These are phyloP conservation scores for Tylopilus sp. DNA, from an alignment of 768 basidiomycete species.

Conservation along the genomic window DNA sequence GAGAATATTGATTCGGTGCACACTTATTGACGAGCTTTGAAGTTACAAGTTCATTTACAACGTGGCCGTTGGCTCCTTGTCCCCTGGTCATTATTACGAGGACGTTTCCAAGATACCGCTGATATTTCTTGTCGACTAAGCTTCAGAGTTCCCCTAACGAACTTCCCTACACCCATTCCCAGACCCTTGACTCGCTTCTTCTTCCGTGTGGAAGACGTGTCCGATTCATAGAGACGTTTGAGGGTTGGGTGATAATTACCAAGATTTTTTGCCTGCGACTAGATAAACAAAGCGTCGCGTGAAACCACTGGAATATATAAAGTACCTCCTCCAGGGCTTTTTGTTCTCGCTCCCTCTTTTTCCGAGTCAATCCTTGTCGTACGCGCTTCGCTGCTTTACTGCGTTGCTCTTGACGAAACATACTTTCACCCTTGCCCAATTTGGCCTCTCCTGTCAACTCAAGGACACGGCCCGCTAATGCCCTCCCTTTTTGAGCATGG, in stretches of 20 bases:
- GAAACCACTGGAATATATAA: not conserved
- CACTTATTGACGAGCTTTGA: not conserved
- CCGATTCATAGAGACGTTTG: constrained; percentile 59
- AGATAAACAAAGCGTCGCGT: constrained; percentile 4
- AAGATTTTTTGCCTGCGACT: constrained; percentile 67
- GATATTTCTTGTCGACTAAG: constrained; percentile 61
- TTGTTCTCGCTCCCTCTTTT: constrained; percentile 53
- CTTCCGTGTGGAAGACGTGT: constrained; percentile 21
- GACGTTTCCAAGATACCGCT: constrained; percentile 19
- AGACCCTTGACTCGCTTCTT: constrained; percentile 63
- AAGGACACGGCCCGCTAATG: constrained; percentile 71
- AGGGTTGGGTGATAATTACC: constrained; percentile 83
- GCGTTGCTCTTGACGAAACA: constrained; percentile 57
- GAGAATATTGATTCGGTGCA: constrained; percentile 3
- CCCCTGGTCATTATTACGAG: not conserved
- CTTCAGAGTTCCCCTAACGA: constrained; percentile 63
- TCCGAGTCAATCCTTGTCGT: constrained; percentile 63
- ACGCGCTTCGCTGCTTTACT: constrained; percentile 70
- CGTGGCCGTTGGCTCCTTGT: constrained; percentile 2
- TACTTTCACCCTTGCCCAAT: constrained; percentile 71
- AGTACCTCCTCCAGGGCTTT: constrained; percentile 67
- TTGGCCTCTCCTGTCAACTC: constrained; percentile 67
- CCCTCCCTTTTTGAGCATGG: constrained; percentile 68
- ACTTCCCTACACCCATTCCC: constrained; percentile 76
- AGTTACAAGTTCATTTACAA: not conserved